Percentiles rank a stretch among this genome's conserved stretches.
Evolutionary conservation across 1,284 basidiomycete species (phyloP).

Genomic region (Porogramme epimiltina): DNA sequence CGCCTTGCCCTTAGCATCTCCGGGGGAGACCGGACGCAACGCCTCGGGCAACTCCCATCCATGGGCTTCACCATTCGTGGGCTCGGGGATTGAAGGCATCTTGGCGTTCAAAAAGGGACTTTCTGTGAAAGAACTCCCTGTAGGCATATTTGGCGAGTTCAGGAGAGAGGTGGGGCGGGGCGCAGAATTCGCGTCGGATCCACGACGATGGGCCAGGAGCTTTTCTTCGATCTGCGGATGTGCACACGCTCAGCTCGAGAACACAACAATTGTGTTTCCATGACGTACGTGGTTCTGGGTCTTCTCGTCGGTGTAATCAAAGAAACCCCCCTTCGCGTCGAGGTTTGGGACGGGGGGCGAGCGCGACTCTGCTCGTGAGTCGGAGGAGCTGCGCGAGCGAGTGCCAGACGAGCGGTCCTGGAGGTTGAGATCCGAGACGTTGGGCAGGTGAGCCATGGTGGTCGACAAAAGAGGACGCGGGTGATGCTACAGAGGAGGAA

Average conservation of each 20-base stretch:
- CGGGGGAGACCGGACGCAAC: conserved; percentile 44
- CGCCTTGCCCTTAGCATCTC: conserved; percentile 26
- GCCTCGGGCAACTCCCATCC: conserved; percentile 12
- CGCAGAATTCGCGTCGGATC: conserved; percentile 39
- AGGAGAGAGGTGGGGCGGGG: conserved; percentile 31
- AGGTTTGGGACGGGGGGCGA: conserved; percentile 47
- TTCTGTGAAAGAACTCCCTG: conserved; percentile 44
- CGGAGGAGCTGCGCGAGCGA: conserved; percentile 6
- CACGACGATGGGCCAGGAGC: conserved; percentile 59
- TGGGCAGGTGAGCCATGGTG: conserved; percentile 1
- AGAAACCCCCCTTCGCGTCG: conserved; percentile 68
- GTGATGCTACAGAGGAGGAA: too few relatives aligned
- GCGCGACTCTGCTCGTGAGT: conserved; percentile 18
- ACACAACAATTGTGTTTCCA: conserved; percentile 1
- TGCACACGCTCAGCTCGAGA: background rate
- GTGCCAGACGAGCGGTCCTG: conserved; percentile 1
- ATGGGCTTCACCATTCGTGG: conserved; percentile 20
- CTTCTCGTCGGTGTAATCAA: conserved; percentile 77
- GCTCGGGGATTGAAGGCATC: conserved; percentile 40
- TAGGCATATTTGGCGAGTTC: conserved; percentile 33
- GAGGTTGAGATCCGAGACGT: background rate
- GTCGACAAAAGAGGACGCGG: background rate
- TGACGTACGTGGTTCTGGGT: conserved; percentile 66
- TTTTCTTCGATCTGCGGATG: conserved; percentile 71
- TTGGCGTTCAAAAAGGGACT: conserved; percentile 40